Conservation (phyloP, 75 land plant genomes). For the Cryptomeria japonica region DNA sequence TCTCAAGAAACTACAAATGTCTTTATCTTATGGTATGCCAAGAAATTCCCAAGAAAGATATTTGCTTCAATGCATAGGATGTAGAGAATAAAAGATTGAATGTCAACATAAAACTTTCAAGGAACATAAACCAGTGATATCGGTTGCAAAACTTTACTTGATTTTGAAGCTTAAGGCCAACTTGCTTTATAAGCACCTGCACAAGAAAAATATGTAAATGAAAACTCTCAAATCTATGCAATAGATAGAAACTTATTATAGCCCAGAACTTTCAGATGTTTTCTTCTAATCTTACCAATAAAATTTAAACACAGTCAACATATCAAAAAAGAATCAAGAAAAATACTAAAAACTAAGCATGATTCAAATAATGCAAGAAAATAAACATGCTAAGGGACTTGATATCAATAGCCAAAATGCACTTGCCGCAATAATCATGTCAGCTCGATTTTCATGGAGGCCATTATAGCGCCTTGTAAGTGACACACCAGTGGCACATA, state of each 20-base stretch:
- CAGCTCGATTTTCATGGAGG: constrained; percentile 55
- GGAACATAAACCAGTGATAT: neutral
- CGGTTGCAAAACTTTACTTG: constrained; percentile 40
- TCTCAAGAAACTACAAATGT: too few species aligned
- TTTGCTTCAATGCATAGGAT: too few species aligned
- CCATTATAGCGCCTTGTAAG: constrained; percentile 64
- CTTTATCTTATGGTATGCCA: too few species aligned
- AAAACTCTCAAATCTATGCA: neutral
- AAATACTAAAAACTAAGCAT: too few species aligned
- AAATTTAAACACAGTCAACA: neutral
- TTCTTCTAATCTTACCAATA: neutral
- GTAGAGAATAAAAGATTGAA: too few species aligned
- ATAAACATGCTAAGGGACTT: neutral
- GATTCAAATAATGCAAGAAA: too few species aligned
- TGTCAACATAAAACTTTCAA: neutral
- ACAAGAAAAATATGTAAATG: neutral
- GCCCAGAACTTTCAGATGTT: neutral
- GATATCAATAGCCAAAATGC: neutral
- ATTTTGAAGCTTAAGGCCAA: constrained; percentile 65
- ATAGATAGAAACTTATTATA: neutral
- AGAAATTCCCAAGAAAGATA: too few species aligned
- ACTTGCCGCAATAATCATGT: constrained; percentile 79
- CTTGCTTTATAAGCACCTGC: constrained; percentile 90
- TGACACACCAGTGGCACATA: constrained; percentile 52
- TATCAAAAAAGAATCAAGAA: neutral